Conservation (phyloP, 257 asterid genomes). For the Solanum verrucosum region DNA sequence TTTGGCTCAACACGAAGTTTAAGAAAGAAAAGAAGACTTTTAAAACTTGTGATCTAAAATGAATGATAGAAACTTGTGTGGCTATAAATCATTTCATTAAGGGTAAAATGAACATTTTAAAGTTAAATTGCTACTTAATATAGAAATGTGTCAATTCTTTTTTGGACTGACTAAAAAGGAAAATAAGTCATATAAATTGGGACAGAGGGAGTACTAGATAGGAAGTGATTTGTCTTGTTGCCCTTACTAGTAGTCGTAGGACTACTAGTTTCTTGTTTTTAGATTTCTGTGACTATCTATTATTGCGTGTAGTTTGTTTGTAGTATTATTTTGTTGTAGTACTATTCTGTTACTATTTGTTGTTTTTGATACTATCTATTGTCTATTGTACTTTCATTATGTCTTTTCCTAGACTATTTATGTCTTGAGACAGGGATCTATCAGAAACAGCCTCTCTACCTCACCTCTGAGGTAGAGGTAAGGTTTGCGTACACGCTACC, state of each 20-base stretch:
- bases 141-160: no score
- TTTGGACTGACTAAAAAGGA: no score
- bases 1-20: no score
- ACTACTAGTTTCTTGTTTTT: not conserved
- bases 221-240: not conserved
- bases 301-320: not conserved
- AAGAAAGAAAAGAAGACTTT: no score
- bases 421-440: not conserved
- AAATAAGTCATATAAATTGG: no score
- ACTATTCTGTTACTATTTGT: not conserved
- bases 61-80: no score
- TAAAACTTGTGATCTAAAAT: no score
- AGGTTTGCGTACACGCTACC: not conserved
- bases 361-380: not conserved
- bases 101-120: no score
- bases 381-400: not conserved
- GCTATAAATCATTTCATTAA: no score
- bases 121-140: no score
- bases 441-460: not conserved
- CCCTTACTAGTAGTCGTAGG: not conserved
- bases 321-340: not conserved
- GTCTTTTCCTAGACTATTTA: not conserved
- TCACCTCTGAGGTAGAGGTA: not conserved
- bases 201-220: no score
- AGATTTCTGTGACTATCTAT: not conserved